Evolutionary conservation across 208 protist genomes (phyloP), one percentile per base, ranked within the genome.

Genomic region (Novymonas esmeraldas): DNA sequence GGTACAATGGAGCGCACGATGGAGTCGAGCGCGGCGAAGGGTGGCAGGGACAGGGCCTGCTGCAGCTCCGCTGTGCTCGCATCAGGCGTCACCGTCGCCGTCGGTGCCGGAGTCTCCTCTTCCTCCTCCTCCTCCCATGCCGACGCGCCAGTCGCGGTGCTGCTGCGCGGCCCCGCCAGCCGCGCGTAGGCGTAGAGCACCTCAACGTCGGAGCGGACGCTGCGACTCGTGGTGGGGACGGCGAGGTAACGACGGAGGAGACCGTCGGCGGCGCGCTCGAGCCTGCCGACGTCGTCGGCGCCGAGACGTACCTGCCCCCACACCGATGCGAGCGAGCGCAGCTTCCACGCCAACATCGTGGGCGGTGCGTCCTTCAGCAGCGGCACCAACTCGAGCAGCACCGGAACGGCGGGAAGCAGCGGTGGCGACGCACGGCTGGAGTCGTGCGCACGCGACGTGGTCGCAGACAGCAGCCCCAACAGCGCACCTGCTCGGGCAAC

Each of bases 321-420:
- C 10, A 69, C 20, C 6, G 34, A 34, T 13, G 46, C 61, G 13
- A 75, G 50, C 18, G 69, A 75, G 10, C 31, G 44, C 22, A 69
- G 54, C 69, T 64, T 64, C 69, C 61, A 75, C 16, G 69, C 68
- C n/a, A 75, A 48, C 61, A 69, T 16, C 9, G 45, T 49, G 13
- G 69, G 54, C 9, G 46, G 20, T 2, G 61, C 22, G 28, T 57
- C 51, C 2, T 34, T 34, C 0, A 75, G 36, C 36, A 28, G n/a
- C 18, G 60, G 56, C 16, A 75, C 38, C 18, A 75, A 24, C 13
- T 33, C 33, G 0, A 69, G 34, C 28, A 75, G 55, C 16, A 28
- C 29, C 14, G 24, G 10, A 4, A 68, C 2, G 7, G 36, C n/a
- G 1, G 58, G 33, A 7, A 39, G 22, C 7, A 16, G 31, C 22